Percentiles rank a stretch among this genome's conserved stretches.
phyloP scores from a whole-genome alignment of 306 rosid species.

The Vigna reflexopilosa region DNA sequence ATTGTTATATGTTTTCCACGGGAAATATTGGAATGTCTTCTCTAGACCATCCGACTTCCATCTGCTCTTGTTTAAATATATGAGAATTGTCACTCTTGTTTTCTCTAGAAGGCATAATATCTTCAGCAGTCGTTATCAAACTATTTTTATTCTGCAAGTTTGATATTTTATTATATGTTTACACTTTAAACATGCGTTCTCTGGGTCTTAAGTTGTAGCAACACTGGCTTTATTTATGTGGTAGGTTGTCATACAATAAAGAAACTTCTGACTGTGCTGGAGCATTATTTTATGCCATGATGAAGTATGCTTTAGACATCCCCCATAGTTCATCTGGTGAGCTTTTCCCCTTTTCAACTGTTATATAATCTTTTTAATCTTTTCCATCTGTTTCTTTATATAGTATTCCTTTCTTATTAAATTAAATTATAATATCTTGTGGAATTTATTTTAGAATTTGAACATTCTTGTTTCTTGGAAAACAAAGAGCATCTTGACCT shows the following conservation, averaged over 20 bases:
- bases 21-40: not conserved
- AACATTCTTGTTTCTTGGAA: conserved; percentile 23
- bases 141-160: conserved; percentile 23
- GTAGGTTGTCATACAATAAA: conserved; percentile 89
- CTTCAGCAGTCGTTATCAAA: not conserved
- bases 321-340: conserved; percentile 74
- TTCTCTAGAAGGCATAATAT: conserved; percentile 9
- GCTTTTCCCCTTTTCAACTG: conserved; percentile 38
- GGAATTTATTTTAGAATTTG: conserved; percentile 17
- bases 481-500: conserved; percentile 1
- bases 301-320: conserved; percentile 71
- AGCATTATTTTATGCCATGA: conserved; percentile 85
- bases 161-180: conserved; percentile 28
- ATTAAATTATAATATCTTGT: not conserved
- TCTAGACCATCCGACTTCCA: not conserved
- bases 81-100: conserved; percentile 19
- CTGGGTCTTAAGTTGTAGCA: conserved; percentile 30
- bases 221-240: conserved; percentile 32
- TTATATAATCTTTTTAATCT: not conserved
- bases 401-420: conserved; percentile 25
- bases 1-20: not conserved
- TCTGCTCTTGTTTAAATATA: conserved; percentile 29
- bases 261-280: conserved; percentile 89
- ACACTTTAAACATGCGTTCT: conserved; percentile 27
- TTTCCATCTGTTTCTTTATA: conserved; percentile 7